These are phyloP conservation scores for Kwoniella sp. DNA, from an alignment of 768 basidiomycete species.

Conservation along the genomic window DNA sequence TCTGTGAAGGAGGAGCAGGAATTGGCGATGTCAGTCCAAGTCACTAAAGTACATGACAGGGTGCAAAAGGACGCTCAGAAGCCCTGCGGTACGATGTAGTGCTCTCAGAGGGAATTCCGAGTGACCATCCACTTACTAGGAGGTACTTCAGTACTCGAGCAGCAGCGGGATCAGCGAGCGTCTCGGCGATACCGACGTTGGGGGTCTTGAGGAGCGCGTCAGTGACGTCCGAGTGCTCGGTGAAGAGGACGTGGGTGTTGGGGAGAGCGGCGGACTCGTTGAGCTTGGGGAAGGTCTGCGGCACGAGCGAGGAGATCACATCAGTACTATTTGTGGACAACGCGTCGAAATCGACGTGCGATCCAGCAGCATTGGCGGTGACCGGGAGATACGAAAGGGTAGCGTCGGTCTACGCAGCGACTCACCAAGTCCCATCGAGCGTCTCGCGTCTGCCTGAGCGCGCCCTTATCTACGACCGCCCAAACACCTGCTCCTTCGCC, in stretches of 20 bases:
- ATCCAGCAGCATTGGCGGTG: not conserved
- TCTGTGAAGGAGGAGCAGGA: slow-evolving; percentile 37
- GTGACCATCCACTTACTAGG: slow-evolving; percentile 63
- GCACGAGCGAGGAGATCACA: not conserved
- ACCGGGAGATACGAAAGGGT: not conserved
- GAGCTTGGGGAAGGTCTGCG: slow-evolving; percentile 81
- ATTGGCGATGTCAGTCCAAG: not conserved
- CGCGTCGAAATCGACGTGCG: not conserved
- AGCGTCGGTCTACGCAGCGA: slow-evolving; percentile 31
- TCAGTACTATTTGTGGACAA: too few species aligned
- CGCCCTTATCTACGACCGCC: slow-evolving; percentile 79
- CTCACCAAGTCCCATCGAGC: slow-evolving; percentile 84
- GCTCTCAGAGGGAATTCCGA: slow-evolving; percentile 51
- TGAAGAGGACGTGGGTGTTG: slow-evolving; percentile 70
- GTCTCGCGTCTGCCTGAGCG: slow-evolving; percentile 69
- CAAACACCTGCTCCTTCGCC: slow-evolving; percentile 73
- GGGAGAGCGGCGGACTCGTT: slow-evolving; percentile 64
- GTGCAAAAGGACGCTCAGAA: not conserved
- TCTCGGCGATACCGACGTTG: slow-evolving; percentile 62
- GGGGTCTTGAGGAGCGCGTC: slow-evolving; percentile 71
- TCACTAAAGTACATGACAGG: not conserved
- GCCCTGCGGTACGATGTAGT: too few species aligned
- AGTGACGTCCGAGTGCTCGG: slow-evolving; percentile 84
- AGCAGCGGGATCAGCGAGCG: slow-evolving; percentile 68
- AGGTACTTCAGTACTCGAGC: slow-evolving; percentile 81